Conservation (phyloP, 2,329 filamentous ascomycete species). For the Cladosporium austrohemisphaericum region DNA sequence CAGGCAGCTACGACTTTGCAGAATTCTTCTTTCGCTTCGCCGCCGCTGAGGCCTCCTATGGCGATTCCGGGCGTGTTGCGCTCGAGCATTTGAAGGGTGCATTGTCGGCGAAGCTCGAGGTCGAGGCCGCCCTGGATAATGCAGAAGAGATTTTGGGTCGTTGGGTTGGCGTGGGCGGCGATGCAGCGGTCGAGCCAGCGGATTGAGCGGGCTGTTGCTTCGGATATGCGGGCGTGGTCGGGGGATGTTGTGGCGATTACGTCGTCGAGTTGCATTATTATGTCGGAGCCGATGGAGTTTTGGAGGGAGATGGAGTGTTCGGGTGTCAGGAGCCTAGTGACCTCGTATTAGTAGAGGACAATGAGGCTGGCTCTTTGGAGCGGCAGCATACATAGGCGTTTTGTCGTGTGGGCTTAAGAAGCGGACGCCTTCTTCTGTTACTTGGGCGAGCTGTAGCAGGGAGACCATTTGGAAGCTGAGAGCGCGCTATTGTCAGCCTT, state of each 20-base stretch:
- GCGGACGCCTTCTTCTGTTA: slow-evolving; percentile 92
- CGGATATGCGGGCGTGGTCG: slow-evolving; percentile 79
- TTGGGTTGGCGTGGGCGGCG: slow-evolving; percentile 76
- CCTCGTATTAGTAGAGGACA: background rate
- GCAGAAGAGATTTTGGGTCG: slow-evolving; percentile 89
- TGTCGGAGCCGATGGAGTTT: slow-evolving; percentile 96
- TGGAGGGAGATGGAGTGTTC: slow-evolving; percentile 96
- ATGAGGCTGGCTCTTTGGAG: no score
- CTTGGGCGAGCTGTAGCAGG: slow-evolving; percentile 82
- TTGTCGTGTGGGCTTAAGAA: slow-evolving; percentile 97
- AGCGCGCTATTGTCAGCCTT: background rate
- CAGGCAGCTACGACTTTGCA: slow-evolving; percentile 82
- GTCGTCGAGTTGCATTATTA: slow-evolving; percentile 99
- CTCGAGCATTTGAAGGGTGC: slow-evolving; percentile 80
- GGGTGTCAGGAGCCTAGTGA: slow-evolving; percentile 72
- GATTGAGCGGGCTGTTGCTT: slow-evolving; percentile 91
- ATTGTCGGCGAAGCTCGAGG: slow-evolving; percentile 76
- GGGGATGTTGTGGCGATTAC: slow-evolving; percentile 95
- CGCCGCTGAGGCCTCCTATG: slow-evolving; percentile 89
- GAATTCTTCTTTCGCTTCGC: slow-evolving; percentile 89
- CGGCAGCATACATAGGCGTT: slow-evolving; percentile 75
- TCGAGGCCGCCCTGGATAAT: slow-evolving; percentile 97
- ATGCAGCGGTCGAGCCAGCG: slow-evolving; percentile 97
- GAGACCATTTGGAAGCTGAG: slow-evolving; percentile 97
- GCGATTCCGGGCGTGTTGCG: slow-evolving; percentile 93